phyloP scores from a whole-genome alignment of 202 grass and related monocot species.

The Panicum hallii region DNA sequence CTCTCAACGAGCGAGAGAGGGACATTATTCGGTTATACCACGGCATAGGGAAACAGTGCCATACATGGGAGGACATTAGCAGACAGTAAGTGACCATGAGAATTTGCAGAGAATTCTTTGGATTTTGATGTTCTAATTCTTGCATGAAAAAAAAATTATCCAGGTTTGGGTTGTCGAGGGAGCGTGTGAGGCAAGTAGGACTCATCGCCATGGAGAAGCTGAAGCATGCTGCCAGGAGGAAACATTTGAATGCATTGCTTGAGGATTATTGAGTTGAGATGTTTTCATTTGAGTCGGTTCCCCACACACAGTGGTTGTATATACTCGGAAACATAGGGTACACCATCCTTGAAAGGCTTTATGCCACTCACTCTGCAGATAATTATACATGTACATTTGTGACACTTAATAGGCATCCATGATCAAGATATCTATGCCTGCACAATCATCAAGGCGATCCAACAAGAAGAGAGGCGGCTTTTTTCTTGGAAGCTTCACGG shows the following conservation, averaged over 20 bases:
- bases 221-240: slow-evolving; percentile 85
- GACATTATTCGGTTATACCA: slow-evolving; percentile 89
- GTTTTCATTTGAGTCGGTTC: slow-evolving; percentile 41
- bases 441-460: slow-evolving; percentile 35
- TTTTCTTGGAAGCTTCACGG: slow-evolving; percentile 50
- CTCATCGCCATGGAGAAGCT: slow-evolving; percentile 94
- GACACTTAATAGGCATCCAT: slow-evolving; percentile 54
- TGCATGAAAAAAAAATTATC: slow-evolving; percentile 10
- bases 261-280: slow-evolving; percentile 61
- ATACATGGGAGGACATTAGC: slow-evolving; percentile 96
- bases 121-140: slow-evolving; percentile 38
- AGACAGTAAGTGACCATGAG: slow-evolving; percentile 65
- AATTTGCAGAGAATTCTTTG: slow-evolving; percentile 5
- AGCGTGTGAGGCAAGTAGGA: slow-evolving; percentile 90
- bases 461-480: slow-evolving; percentile 42
- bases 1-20: slow-evolving; percentile 82
- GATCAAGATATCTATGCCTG: slow-evolving; percentile 52
- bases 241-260: slow-evolving; percentile 73
- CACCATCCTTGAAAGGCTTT: slow-evolving; percentile 57
- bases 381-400: slow-evolving; percentile 79
- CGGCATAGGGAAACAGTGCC: slow-evolving; percentile 74
- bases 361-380: slow-evolving; percentile 60
- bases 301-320: slow-evolving; percentile 59
- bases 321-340: slow-evolving; percentile 67
- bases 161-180: slow-evolving; percentile 94